Conservation (phyloP, 139 green algal genomes). For the Volvox africanus region DNA sequence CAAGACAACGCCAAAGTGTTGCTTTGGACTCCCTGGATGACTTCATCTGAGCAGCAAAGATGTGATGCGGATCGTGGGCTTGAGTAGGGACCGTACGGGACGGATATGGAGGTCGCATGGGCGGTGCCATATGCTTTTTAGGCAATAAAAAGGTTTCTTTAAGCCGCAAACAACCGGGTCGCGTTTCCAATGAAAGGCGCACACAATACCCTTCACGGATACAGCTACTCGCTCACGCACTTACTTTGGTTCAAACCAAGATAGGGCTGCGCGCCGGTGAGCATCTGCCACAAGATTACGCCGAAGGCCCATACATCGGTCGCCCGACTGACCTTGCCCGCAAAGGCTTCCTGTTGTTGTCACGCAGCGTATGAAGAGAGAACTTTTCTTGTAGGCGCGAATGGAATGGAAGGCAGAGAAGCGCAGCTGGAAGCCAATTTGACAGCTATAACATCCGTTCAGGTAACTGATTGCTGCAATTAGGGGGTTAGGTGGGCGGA, state of each 20-base stretch:
- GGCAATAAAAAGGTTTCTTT: too few species aligned
- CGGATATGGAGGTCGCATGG: too few species aligned
- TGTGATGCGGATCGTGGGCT: too few species aligned
- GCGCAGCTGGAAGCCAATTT: background rate
- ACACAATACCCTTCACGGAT: too few species aligned
- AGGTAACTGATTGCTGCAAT: too few species aligned
- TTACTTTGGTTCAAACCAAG: background rate
- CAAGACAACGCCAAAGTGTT: background rate
- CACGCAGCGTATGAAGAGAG: background rate
- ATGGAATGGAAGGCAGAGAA: background rate
- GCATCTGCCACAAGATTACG: slow-evolving; percentile 1
- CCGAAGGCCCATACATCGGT: slow-evolving; percentile 8
- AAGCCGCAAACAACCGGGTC: too few species aligned
- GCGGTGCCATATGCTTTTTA: too few species aligned
- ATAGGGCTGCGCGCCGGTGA: background rate
- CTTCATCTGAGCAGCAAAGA: background rate
- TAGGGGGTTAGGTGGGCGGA: too few species aligned
- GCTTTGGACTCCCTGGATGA: background rate
- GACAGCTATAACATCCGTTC: background rate
- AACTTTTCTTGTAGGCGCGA: background rate
- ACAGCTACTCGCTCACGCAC: background rate
- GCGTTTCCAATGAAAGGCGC: too few species aligned
- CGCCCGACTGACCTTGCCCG: slow-evolving; percentile 16
- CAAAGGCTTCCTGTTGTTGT: background rate
- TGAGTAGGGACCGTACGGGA: too few species aligned